Conservation (phyloP, 2,329 filamentous ascomycete genomes). For the Cytospora paraplurivora region DNA sequence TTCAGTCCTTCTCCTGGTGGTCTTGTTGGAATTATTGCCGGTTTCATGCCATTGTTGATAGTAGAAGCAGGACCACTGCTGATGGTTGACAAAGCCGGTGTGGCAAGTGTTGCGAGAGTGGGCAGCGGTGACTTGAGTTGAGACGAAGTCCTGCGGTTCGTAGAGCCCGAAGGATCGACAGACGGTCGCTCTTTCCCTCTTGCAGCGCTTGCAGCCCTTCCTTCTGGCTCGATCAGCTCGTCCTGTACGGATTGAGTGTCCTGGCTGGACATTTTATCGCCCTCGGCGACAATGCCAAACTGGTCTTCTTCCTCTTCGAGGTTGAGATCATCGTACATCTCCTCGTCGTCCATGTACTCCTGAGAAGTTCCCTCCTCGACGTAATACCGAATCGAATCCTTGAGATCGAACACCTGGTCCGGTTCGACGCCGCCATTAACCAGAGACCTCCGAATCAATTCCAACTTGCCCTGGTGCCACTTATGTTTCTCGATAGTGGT, state of each 20-base stretch:
- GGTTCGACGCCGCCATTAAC: constrained; percentile 91
- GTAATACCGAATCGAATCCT: constrained; percentile 94
- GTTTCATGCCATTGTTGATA: constrained; percentile 73
- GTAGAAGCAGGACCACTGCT: constrained; percentile 57
- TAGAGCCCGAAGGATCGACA: constrained; percentile 58
- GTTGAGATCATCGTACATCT: constrained; percentile 91
- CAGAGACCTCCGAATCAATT: constrained; percentile 83
- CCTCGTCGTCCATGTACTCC: constrained; percentile 92
- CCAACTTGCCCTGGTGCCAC: constrained; percentile 92
- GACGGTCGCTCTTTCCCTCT: constrained; percentile 56
- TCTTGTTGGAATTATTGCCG: constrained; percentile 81
- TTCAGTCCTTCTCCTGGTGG: constrained; percentile 89
- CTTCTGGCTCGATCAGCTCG: constrained; percentile 65
- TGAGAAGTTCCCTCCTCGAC: constrained; percentile 85
- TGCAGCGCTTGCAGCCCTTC: constrained; percentile 47
- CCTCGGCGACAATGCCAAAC: constrained; percentile 78
- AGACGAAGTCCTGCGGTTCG: constrained; percentile 70
- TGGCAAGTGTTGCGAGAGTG: constrained; percentile 87
- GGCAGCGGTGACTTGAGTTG: constrained; percentile 94
- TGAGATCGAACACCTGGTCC: constrained; percentile 82
- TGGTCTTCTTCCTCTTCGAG: constrained; percentile 89
- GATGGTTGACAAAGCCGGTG: constrained; percentile 60
- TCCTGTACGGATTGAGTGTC: constrained; percentile 92
- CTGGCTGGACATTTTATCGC: constrained; percentile 90
- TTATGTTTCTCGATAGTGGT: constrained; percentile 87